Base-by-base conservation (phyloP, 108 stramenopile genomes). In the Skeletonema costatum region DNA sequence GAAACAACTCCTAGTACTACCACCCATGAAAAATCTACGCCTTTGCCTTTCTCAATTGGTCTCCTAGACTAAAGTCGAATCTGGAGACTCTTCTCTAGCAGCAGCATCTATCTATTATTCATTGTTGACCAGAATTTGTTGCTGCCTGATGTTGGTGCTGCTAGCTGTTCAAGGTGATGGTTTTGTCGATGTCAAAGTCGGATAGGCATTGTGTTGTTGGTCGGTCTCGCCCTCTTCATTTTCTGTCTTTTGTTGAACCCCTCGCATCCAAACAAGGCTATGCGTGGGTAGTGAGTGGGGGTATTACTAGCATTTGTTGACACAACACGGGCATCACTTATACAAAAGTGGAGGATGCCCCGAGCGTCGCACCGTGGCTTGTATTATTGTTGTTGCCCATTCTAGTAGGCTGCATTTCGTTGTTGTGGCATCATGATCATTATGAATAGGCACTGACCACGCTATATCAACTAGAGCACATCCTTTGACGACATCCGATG, bases 391-490 rank as follows among this genome's bases (percentile, higher is more conserved):
- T 64, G 5, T 12, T 64, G 4, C 10, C 33, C 17, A 35, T 35
- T 64, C 12, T 6, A n/a, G 25, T 11, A 12, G n/a, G 19, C 41
- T 50, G 10, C 14, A 41, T 12, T 41, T 41, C 39, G 39, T 41
- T 41, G 39, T 11, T 41, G 39, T 12, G 39, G 39, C n/a, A 11
- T 41, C 12, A 41, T 41, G 10, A 41, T 56, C 66, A 44, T 36
- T 33, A 21, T 41, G 66, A 39, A 80, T 69, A 13, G 79, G 79
- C 32, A 80, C 63, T 0, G 79, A 17, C n/a, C n/a, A n/a, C n/a
- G n/a, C n/a, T n/a, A n/a, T n/a, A 80, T 80, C 79, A 80, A n/a
- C n/a, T 80, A 36, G 73, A 74, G 0, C 79, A n/a, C 79, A 70
- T 80, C 79, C 35, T 53, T 68, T 5, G 79, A n/a, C 65, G 1